A percentile compares a stretch with the other conserved stretches of the same genome.
Conservation (phyloP, 257 asterid species). For the Penstemon newberryi region DNA sequence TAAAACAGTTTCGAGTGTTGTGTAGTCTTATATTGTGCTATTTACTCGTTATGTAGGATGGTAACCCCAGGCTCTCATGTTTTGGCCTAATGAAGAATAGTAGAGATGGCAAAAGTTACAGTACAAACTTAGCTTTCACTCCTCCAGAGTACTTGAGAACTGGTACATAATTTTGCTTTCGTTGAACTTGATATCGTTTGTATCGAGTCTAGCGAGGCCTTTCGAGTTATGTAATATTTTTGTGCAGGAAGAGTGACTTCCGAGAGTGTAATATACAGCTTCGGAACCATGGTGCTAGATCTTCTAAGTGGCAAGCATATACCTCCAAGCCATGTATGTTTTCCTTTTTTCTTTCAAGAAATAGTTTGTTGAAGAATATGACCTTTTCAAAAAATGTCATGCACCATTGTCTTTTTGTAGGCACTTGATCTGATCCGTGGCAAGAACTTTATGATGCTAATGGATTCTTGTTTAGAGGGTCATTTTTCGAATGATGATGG, state of each 20-base stretch:
- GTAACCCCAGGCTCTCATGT: constrained; percentile 65
- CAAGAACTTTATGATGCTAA: constrained; percentile 56
- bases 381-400: neutral
- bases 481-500: constrained; percentile 83
- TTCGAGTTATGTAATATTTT: neutral
- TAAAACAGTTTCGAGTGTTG: neutral
- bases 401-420: constrained; percentile 23
- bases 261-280: constrained; percentile 68
- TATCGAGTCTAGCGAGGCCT: no score
- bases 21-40: constrained; percentile 2
- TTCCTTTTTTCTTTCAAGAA: neutral
- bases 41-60: constrained; percentile 41
- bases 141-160: constrained; percentile 73
- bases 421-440: constrained; percentile 68
- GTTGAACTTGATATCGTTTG: neutral
- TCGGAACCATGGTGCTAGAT: constrained; percentile 70
- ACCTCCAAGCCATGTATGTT: constrained; percentile 66
- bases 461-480: constrained; percentile 88
- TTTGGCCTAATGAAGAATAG: constrained; percentile 72
- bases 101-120: constrained; percentile 66
- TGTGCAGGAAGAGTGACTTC: constrained; percentile 62
- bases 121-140: constrained; percentile 69
- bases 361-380: no score
- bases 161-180: constrained; percentile 29
- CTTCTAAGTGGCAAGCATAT: constrained; percentile 73